Evolutionary conservation across 2,329 filamentous ascomycete genomes (phyloP), one percentile per base, ranked within the genome.

Genomic region (Arthrocladium fulminans): DNA sequence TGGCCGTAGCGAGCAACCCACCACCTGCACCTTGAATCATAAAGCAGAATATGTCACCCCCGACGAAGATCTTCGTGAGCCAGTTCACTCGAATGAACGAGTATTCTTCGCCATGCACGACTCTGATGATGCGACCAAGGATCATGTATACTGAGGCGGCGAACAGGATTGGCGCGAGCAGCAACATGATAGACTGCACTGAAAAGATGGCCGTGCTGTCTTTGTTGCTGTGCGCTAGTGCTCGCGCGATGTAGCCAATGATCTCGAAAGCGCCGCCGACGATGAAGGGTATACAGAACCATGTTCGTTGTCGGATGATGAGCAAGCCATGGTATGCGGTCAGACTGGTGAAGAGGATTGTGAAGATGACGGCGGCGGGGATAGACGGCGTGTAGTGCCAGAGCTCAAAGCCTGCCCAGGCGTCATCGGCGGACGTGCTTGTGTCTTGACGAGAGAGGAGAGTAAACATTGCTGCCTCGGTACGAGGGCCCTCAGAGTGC

Each of bases 91-190:
- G 59, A 34, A 72, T 67, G 5, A 62, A 46, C 3, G 66, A 62
- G 23, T 62, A 57, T 3, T 60, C 38, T 38, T 71, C 65, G 2
- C 64, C 68, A 30, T 63, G 45, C 3, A 65, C 58, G 10, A 64
- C 48, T 3, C 53, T 50, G 17, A 72, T 66, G 8, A 71, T 58
- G 0, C 68, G 65, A 0, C 64, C 66, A 1, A 72, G 65, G 13
- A 63, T 50, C 65, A 68, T 70, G 55, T 70, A 68, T 12, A 68
- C 57, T 0, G 61, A 61, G 0, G 65, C 65, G 7, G 70, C 65
- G 39, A 69, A 64, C 3, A 73, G 58, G 0, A 67, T 62, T 0
- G 70, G 68, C 0, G 66, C 64, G 9, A 70, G 57, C 2, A 72
- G 61, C 37, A 68, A 62, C 20, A 66, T 58, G 47, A 69, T 60